phyloP scores from a whole-genome alignment of 108 stramenopile species.

The Mayamaea pseudoterrestris region DNA sequence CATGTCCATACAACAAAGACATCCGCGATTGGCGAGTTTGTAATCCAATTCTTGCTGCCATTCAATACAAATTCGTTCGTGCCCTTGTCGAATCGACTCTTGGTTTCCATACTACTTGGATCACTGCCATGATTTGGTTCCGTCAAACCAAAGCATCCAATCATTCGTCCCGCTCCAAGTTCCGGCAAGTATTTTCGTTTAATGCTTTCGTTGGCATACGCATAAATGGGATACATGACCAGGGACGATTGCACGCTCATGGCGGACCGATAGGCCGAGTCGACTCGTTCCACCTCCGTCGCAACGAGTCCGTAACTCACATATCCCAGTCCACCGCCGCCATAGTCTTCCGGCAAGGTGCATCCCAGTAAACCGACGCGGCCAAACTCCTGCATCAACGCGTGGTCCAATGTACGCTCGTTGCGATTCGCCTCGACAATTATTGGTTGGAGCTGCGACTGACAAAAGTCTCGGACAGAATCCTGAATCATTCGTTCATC shows the following conservation, averaged over 20 bases:
- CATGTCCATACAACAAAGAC: conserved; percentile 88
- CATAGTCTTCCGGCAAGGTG: conserved; percentile 79
- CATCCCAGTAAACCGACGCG: conserved; percentile 81
- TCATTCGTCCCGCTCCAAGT: conserved; percentile 63
- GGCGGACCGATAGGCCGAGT: conserved; percentile 83
- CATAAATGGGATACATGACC: conserved; percentile 95
- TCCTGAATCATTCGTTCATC: conserved; percentile 39
- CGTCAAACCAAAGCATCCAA: conserved; percentile 95
- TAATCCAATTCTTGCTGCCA: conserved; percentile 97
- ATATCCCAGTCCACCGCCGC: conserved; percentile 71
- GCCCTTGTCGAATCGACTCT: conserved; percentile 47
- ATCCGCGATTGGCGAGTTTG: conserved; percentile 91
- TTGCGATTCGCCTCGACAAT: conserved; percentile 78
- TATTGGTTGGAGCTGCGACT: conserved; percentile 60
- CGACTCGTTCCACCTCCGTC: conserved; percentile 78
- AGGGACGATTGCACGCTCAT: conserved; percentile 89
- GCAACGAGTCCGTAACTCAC: conserved; percentile 88
- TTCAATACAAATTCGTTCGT: conserved; percentile 81
- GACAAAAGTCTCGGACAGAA: conserved; percentile 64
- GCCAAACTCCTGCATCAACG: conserved; percentile 79
- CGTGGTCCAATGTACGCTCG: conserved; percentile 58
- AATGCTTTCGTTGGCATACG: conserved; percentile 77
- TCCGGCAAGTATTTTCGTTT: conserved; percentile 81
- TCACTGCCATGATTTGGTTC: conserved; percentile 95
- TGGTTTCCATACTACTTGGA: conserved; percentile 86